Conservation (phyloP, 768 basidiomycete genomes). For the Lentinus tigrinus region DNA sequence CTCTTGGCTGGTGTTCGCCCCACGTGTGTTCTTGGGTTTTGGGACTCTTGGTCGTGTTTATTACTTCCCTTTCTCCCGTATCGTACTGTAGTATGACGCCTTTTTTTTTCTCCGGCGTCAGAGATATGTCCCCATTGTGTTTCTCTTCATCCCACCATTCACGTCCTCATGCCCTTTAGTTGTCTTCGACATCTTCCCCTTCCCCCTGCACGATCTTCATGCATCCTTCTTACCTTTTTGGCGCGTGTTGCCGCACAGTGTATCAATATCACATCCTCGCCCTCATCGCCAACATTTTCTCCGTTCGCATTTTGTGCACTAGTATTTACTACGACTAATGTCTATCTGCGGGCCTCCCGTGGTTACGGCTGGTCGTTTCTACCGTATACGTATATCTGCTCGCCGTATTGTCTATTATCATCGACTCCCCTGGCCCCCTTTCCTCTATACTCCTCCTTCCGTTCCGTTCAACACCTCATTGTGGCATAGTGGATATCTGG, state of each 20-base stretch:
- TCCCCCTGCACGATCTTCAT: conserved; percentile 7
- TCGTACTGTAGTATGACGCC: conserved; percentile 18
- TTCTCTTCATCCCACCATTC: conserved; percentile 3
- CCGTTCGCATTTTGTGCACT: conserved; percentile 17
- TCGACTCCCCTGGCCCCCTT: neutral
- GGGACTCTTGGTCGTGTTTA: conserved; percentile 24
- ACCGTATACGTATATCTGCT: conserved; percentile 16
- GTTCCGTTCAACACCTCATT: neutral
- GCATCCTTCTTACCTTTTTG: neutral
- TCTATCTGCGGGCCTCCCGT: neutral
- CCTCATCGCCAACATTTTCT: conserved; percentile 15
- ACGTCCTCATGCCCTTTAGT: conserved; percentile 1
- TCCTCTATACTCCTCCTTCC: conserved; percentile 1
- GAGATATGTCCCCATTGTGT: conserved; percentile 11
- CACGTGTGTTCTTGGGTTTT: conserved; percentile 42
- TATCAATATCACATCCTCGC: conserved; percentile 21
- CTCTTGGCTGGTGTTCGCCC: conserved; percentile 23
- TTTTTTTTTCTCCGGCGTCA: conserved; percentile 11
- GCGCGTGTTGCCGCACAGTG: conserved; percentile 22
- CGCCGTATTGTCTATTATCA: conserved; percentile 10
- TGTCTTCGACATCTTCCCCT: neutral
- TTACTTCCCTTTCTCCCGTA: conserved; percentile 8
- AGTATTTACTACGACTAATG: conserved; percentile 14
- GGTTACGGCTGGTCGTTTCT: conserved; percentile 3
- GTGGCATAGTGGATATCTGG: conserved; percentile 9